These are phyloP conservation scores for Haplographium delicatum DNA, from an alignment of 495 filamentous ascomycete species.

Conservation along the genomic window DNA sequence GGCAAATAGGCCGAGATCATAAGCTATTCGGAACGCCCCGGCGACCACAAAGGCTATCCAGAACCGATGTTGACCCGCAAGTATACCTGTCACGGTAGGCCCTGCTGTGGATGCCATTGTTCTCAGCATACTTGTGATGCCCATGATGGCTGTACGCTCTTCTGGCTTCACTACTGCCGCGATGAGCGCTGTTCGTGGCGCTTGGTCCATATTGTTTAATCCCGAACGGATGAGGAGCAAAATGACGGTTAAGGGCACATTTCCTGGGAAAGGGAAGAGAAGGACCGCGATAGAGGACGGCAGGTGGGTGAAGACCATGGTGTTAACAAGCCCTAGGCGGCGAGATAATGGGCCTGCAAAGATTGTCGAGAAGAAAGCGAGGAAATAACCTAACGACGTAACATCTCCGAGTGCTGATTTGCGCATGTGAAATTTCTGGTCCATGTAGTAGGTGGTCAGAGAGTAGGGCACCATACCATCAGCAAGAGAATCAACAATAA, in stretches of 20 bases:
- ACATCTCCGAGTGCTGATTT: conserved; percentile 67
- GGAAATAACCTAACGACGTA: conserved; percentile 59
- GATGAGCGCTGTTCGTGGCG: conserved; percentile 73
- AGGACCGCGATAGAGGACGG: conserved; percentile 69
- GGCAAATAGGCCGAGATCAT: conserved; percentile 66
- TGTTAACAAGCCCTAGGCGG: conserved; percentile 72
- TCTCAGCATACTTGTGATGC: conserved; percentile 61
- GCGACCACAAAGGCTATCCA: conserved; percentile 69
- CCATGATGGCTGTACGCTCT: conserved; percentile 77
- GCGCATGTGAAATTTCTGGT: conserved; percentile 63
- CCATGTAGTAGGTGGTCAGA: conserved; percentile 74
- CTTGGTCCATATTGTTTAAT: conserved; percentile 75
- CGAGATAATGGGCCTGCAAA: conserved; percentile 70
- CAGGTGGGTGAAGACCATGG: conserved; percentile 84
- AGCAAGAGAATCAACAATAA: conserved; percentile 72
- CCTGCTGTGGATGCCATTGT: conserved; percentile 59
- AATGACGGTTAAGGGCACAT: conserved; percentile 48
- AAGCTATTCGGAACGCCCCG: conserved; percentile 60
- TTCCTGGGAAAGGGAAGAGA: conserved; percentile 59
- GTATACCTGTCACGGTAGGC: conserved; percentile 60
- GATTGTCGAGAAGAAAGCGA: conserved; percentile 61
- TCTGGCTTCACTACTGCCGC: conserved; percentile 63
- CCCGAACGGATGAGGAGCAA: conserved; percentile 64
- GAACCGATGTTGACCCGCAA: conserved; percentile 57
- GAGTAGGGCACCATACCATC: conserved; percentile 53